Conservation (phyloP, 148 eudicot genomes). For the Hydrangea macrophylla region DNA sequence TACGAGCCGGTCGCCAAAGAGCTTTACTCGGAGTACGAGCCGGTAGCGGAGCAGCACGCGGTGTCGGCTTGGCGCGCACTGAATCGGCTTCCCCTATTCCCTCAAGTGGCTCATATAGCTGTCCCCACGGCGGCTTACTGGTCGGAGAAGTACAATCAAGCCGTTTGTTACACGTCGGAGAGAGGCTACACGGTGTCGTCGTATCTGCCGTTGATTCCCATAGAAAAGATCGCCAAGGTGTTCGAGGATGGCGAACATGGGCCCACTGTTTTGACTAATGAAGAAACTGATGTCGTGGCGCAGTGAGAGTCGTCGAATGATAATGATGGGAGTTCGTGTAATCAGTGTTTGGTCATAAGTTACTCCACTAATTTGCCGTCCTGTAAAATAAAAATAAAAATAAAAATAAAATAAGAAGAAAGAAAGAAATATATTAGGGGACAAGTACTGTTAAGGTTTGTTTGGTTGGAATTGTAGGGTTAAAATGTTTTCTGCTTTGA, state of each 20-base stretch:
- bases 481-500: too few relatives aligned
- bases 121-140: slow-evolving; percentile 60
- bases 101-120: slow-evolving; percentile 46
- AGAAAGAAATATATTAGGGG: too few relatives aligned
- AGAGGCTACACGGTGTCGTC: slow-evolving; percentile 42
- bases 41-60: slow-evolving; percentile 58
- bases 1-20: slow-evolving; percentile 59
- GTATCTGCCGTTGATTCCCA: slow-evolving; percentile 58
- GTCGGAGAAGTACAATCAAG: slow-evolving; percentile 58
- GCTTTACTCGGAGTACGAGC: slow-evolving; percentile 54
- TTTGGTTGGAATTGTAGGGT: too few relatives aligned
- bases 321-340: too few relatives aligned
- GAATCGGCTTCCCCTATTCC: slow-evolving; percentile 51
- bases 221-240: slow-evolving; percentile 57
- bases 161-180: slow-evolving; percentile 30
- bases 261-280: slow-evolving; percentile 7
- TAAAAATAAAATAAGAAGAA: too few relatives aligned
- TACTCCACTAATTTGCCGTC: too few relatives aligned
- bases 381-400: too few relatives aligned
- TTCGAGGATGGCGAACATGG: slow-evolving; percentile 29
- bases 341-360: too few relatives aligned
- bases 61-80: slow-evolving; percentile 53
- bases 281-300: slow-evolving; percentile 6
- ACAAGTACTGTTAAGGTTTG: too few relatives aligned
- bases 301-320: background rate